Base-by-base conservation (phyloP, 2,329 filamentous ascomycete species). In the Colletotrichum chlorophyti region DNA sequence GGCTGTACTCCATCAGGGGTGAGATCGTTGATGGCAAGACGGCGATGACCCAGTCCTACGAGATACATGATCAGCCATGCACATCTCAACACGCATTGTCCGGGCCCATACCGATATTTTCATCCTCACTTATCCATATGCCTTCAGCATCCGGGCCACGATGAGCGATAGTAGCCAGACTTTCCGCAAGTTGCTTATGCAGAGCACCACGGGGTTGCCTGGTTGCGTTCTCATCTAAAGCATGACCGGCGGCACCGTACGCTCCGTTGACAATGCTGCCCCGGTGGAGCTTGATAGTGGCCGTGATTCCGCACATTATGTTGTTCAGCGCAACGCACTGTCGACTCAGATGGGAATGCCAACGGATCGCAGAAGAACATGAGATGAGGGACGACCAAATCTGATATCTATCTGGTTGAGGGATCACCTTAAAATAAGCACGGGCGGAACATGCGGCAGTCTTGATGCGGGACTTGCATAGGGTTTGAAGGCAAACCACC, bases 21-120 rank as follows among this genome's bases (percentile, higher is more conserved):
- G 0, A 83, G 72, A 62, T 84, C 82, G 57, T 81, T 81, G 66
- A 83, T 83, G 7, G 79, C 74, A 7, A 84, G 72, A 19, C 81
- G 76, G 35, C 75, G 75, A 64, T 84, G 80, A 9, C 74, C 80
- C 26, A 83, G 72, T 3, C 65, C 72, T 43, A 14, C 5, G 35
- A 15, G 7, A 12, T 52, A 21, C n/a, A 9, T 23, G 17, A 9
- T 17, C n/a, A 34, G 42, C 42, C 19, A 69, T 12, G 8, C 2
- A 8, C 21, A 21, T 11, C 5, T 12, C 12, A 23, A 11, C 7
- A 8, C 9, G n/a, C 8, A 14, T 37, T 37, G 19, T 7, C n/a
- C n/a, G n/a, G n/a, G n/a, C n/a, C n/a, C 51, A 10, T 50, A 57
- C 57, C 57, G 15, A 60, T 40, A 6, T 12, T 23, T 15, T 32